Percentiles rank a stretch among this genome's conserved stretches.
phyloP scores from a whole-genome alignment of 1,284 basidiomycete species.

The Ganoderma leucocontextum region DNA sequence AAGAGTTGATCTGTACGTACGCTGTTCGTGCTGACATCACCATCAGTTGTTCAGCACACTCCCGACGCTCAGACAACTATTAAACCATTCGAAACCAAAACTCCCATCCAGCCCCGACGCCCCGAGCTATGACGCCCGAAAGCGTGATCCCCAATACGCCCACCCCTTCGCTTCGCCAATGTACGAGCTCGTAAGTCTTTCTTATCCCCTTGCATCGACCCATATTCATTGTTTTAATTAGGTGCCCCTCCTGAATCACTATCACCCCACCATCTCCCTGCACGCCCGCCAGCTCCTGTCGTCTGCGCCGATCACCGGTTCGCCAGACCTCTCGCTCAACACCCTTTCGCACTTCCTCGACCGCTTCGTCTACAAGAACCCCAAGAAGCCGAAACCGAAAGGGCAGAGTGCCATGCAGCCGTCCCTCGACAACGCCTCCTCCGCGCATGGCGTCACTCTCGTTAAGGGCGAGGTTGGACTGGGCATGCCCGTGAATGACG shows the following conservation, averaged over 20 bases:
- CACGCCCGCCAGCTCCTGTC: conserved; percentile 86
- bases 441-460: conserved; percentile 75
- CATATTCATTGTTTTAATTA: conserved; percentile 39
- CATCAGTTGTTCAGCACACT: conserved; percentile 75
- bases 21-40: neutral
- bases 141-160: conserved; percentile 92
- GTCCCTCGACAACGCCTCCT: conserved; percentile 67
- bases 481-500: conserved; percentile 76
- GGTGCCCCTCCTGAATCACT: conserved; percentile 86
- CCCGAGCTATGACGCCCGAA: conserved; percentile 84
- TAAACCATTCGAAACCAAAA: conserved; percentile 54
- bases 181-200: conserved; percentile 83
- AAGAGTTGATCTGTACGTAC: too few relatives aligned
- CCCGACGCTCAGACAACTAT: conserved; percentile 74
- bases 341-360: conserved; percentile 76
- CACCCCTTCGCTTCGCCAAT: conserved; percentile 85
- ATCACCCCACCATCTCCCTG: conserved; percentile 91
- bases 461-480: conserved; percentile 69
- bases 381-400: conserved; percentile 83
- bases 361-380: conserved; percentile 92
- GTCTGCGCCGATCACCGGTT: conserved; percentile 78
- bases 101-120: conserved; percentile 48
- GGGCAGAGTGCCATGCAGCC: conserved; percentile 96
- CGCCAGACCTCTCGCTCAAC: conserved; percentile 91
- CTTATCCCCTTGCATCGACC: neutral